Percentiles rank a stretch among this genome's conserved stretches.
Conservation (phyloP, 176 grass and related monocot genomes). For the Poa pratensis region DNA sequence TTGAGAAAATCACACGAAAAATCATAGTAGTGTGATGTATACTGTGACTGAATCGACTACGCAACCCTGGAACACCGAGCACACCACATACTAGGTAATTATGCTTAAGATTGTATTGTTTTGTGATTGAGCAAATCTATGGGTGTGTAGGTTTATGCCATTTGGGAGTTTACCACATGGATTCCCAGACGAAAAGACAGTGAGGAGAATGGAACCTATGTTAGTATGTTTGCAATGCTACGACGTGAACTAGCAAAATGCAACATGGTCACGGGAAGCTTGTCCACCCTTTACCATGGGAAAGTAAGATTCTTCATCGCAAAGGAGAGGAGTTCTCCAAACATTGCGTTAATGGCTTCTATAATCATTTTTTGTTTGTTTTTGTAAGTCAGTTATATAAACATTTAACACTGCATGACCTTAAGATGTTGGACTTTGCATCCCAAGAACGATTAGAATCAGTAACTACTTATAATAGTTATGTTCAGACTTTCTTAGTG, state of each 20-base stretch:
- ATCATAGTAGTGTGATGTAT: neutral
- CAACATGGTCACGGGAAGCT: neutral
- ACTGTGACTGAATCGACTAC: neutral
- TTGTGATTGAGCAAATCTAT: conserved; percentile 16
- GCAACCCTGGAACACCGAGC: neutral
- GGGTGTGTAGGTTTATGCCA: neutral
- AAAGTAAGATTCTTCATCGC: neutral
- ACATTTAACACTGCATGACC: conserved; percentile 8
- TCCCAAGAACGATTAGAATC: neutral
- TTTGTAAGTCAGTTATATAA: neutral
- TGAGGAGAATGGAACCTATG: neutral
- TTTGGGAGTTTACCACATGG: neutral
- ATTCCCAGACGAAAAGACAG: neutral
- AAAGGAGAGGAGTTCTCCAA: conserved; percentile 4
- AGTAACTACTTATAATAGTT: neutral
- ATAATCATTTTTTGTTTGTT: neutral
- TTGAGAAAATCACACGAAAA: neutral
- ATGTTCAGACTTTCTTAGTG: neutral
- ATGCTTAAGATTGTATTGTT: neutral
- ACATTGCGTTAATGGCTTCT: neutral
- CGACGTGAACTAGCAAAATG: conserved; percentile 1
- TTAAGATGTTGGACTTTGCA: neutral
- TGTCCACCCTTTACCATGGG: conserved; percentile 13
- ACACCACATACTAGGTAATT: neutral
- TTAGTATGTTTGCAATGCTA: neutral